Evolutionary conservation across 805 yeast genomes (phyloP), one percentile per base, ranked within the genome.

Genomic region (Priceomyces haplophilus): DNA sequence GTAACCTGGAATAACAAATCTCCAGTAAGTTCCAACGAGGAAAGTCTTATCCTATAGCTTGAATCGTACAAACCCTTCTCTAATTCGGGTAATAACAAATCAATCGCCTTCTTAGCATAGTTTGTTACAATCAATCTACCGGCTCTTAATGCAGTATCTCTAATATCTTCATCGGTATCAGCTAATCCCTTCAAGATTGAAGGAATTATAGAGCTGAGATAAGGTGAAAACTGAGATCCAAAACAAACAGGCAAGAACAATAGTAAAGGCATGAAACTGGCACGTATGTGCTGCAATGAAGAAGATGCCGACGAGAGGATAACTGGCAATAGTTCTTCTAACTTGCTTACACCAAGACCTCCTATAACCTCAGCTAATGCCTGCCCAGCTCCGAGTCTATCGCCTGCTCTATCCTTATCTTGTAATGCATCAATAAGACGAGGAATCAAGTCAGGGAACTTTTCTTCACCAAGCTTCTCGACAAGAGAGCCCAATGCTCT

Each of bases 401-500:
- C 98, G 47, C 97, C 97, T 7, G 88, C 78, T 56, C 80, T 83
- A 12, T 74, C 48, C 48, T 83, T 88, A 58, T 90, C 97, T 55
- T 82, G 78, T 47, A 93, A 74, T 0, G 93, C 84, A 37, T 71
- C 78, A 41, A 91, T 58, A 48, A 93, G 75, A 45, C 89, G 80
- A 36, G 95, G 87, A 52, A 93, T 85, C 60, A 93, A 80, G 31
- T 79, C 85, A 27, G 99, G 97, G 88, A 93, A 90, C 52, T 80
- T 83, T 37, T 88, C 96, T 65, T 93, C 99, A 43, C 99, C 99
- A 32, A 93, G 73, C 61, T 90, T 91, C 62, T 93, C 98, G 37
- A 95, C 97, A 48, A 93, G 73, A 0, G 97, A 88, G 52, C 99
- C 99, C 40, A 93, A 69, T 0, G 99, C 99, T 65, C 97, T 82